A percentile compares a stretch with the other conserved stretches of the same genome.
These are phyloP conservation scores for Biscogniauxia sp. DNA, from an alignment of 2,329 filamentous ascomycete species.

Conservation along the genomic window DNA sequence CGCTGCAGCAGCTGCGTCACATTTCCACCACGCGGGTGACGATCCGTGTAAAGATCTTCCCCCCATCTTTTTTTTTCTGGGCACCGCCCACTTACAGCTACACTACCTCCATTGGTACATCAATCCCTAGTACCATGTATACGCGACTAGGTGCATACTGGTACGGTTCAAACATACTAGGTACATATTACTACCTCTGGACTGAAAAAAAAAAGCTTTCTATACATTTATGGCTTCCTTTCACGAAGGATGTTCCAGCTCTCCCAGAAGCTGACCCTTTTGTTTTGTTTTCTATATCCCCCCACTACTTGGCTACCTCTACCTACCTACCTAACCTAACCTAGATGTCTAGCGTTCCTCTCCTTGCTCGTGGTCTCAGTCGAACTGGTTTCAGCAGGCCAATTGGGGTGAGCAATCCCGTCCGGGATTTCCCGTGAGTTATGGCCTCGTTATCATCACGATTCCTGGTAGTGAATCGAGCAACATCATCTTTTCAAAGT, in stretches of 20 bases:
- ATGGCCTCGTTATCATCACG: slow-evolving; percentile 18
- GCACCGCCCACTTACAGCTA: not conserved
- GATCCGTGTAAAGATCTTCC: not conserved
- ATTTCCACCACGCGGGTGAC: too few relatives aligned
- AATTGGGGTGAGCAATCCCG: slow-evolving; percentile 3
- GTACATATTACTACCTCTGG: not conserved
- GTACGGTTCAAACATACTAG: too few relatives aligned
- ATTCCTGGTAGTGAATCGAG: slow-evolving; percentile 16
- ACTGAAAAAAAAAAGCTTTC: not conserved
- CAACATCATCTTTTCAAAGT: slow-evolving; percentile 17
- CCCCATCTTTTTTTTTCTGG: not conserved
- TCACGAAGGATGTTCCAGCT: not conserved
- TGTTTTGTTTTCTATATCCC: not conserved
- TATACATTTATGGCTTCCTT: too few relatives aligned
- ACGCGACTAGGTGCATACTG: too few relatives aligned
- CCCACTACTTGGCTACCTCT: too few relatives aligned
- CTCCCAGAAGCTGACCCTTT: not conserved
- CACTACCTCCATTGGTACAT: too few relatives aligned
- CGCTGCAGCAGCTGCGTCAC: not conserved
- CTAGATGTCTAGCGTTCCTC: not conserved
- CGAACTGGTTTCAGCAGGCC: slow-evolving; percentile 6
- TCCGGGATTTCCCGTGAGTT: slow-evolving; percentile 20
- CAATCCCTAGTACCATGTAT: too few relatives aligned
- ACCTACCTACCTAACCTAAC: not conserved
- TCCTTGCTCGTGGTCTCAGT: not conserved